Evolutionary conservation across 2,329 filamentous ascomycete genomes (phyloP), one percentile per base, ranked within the genome.

Genomic region (Clonostachys rosea): DNA sequence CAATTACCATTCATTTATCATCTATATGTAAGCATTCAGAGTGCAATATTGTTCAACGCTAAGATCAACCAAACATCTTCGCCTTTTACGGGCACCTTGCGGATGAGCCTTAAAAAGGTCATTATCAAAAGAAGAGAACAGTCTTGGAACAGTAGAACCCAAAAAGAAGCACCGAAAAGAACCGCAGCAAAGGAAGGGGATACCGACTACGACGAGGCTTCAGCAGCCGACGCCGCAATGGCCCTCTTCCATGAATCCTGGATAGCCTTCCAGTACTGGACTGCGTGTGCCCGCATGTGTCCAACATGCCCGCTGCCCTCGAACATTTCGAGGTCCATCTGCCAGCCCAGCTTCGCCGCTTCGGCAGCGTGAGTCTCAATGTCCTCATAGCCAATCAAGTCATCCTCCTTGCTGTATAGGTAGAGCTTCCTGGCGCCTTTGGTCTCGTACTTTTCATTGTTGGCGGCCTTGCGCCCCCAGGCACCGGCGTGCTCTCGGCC

Each of bases 231-330:
- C 24, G 24, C 24, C 24, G 45, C 34, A 11, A 50, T 18, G n/a
- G 49, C 45, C n/a, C 39, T 43, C 35, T 49, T 42, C 63, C 63
- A 66, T 2, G 60, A 57, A 4, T 50, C 48, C 11, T 46, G 44
- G 9, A 78, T 71, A 0, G 68, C 61, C 2, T 53, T 57, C 83
- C 82, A 86, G 56, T 86, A 87, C 58, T 74, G 68, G 34, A 70
- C 70, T 1, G 75, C 73, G 47, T 82, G 73, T 59, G 72, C 63
- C 16, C 75, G 67, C 66, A 86, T 76, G 56, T 86, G 81, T 2
- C 78, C 79, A 16, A 83, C 82, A 59, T 87, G 83, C 2, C 72
- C 65, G 44, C 76, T 81, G 5, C 73, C 76, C 44, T 79, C 70
- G 51, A 86, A 86, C 33, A 74, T 55, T 48, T 79, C 75, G 17